Evolutionary conservation across 495 filamentous ascomycete species (phyloP).

Genomic region (Niebla homalea): DNA sequence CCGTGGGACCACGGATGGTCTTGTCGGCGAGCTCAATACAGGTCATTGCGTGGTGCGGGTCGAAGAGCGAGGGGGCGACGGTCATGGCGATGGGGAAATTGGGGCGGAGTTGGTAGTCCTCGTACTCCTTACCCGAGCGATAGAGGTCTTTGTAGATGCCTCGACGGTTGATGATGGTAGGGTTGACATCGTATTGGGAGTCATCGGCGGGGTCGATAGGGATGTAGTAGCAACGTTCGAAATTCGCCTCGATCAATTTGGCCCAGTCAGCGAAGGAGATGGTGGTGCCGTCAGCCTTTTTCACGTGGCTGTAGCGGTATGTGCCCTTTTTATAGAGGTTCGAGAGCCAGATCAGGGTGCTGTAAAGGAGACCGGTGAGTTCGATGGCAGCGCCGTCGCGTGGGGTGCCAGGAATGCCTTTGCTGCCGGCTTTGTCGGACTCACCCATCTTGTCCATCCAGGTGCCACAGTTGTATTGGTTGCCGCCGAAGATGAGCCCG

Average conservation of each 20-base stretch:
- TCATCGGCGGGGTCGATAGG: conserved; percentile 58
- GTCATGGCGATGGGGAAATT: conserved; percentile 97
- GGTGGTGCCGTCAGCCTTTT: conserved; percentile 35
- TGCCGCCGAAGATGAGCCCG: conserved; percentile 88
- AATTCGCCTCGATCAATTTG: conserved; percentile 63
- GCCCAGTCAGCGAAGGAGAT: conserved; percentile 77
- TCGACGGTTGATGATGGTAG: conserved; percentile 64
- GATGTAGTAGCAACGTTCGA: conserved; percentile 82
- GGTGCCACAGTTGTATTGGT: conserved; percentile 88
- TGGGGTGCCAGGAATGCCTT: conserved; percentile 91
- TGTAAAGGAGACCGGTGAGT: conserved; percentile 86
- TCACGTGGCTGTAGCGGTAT: conserved; percentile 61
- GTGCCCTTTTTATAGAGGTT: conserved; percentile 48
- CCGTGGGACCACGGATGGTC: conserved; percentile 69
- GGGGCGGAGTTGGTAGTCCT: conserved; percentile 90
- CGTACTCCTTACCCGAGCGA: conserved; percentile 80
- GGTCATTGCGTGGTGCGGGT: conserved; percentile 56
- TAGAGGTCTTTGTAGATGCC: conserved; percentile 98
- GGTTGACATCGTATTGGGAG: conserved; percentile 62
- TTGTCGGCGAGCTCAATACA: conserved; percentile 70
- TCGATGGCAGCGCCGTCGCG: conserved; percentile 92
- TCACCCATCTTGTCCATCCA: conserved; percentile 99
- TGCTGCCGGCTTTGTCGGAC: conserved; percentile 75
- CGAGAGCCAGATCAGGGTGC: conserved; percentile 68
- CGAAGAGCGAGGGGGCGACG: conserved; percentile 81